Base-by-base conservation (phyloP, 352 stramenopile genomes). In the Phytophthora fragariaefolia region DNA sequence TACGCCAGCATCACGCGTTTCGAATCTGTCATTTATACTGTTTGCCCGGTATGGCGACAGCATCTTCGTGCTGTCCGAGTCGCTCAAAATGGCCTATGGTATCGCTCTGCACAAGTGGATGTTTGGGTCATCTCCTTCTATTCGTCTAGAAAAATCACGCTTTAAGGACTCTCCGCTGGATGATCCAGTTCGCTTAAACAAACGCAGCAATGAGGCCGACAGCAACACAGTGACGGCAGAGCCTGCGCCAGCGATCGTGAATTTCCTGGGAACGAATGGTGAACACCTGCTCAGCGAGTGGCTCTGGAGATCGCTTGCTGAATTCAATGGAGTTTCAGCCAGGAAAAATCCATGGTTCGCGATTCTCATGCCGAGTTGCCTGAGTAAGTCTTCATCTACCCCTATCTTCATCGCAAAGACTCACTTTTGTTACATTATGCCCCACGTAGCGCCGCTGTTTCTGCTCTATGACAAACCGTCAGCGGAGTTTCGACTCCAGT, bases 31-130 rank as follows among this genome's bases (percentile, higher is more conserved):
- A 10, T 42, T 85, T 22, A 67, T 83, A 12, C 27, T 83, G 7
- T 79, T 76, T 26, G 67, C 74, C 22, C 65, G 74, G 18, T 85
- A 81, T 48, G 71, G 74, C 12, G 57, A 76, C 18, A 32, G 32
- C 6, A 55, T 69, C 47, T 67, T 73, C 28, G 24, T 36, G 26
- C 45, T 85, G 56, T 30, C 76, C 1, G 10, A 58, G 23, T 49
- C 26, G 2, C 63, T 80, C 18, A 63, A 71, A 27, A 32, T 53
- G 5, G 27, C 75, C 20, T 53, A 74, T 49, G n/a, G 17, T 18
- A 3, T 45, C 22, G 36, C 49, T 27, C 38, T 49, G 34, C 38
- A 57, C 38, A 40, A 17, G 15, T 55, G 34, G 53, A 42, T 49
- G 26, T 40, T 28, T 12, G 48, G 47, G 18, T 43, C 38, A 22